Conservation (phyloP, 345 rosid species). For the Lagerstroemia speciosa region DNA sequence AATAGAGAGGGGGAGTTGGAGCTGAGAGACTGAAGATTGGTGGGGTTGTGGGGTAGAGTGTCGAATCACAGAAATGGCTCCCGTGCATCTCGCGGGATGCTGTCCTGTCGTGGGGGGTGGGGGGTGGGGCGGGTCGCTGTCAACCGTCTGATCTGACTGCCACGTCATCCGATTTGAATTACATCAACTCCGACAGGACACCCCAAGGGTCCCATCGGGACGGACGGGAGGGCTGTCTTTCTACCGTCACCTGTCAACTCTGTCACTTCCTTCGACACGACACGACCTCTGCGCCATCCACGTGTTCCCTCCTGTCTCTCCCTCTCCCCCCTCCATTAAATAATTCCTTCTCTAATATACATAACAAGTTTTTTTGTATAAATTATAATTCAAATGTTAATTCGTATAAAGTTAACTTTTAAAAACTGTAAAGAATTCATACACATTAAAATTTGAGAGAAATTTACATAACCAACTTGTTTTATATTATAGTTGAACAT, state of each 20-base stretch:
- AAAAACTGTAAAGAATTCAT: too few species aligned
- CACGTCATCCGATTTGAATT: constrained; percentile 14
- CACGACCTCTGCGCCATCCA: constrained; percentile 18
- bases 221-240: neutral
- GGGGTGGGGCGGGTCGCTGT: constrained; percentile 14
- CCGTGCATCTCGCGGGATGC: constrained; percentile 53
- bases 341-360: too few species aligned
- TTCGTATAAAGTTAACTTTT: too few species aligned
- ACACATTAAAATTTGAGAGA: too few species aligned
- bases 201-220: neutral
- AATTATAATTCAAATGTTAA: too few species aligned
- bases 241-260: constrained; percentile 7
- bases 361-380: too few species aligned
- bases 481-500: too few species aligned
- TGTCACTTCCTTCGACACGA: constrained; percentile 17
- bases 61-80: constrained; percentile 18
- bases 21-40: too few species aligned
- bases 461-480: too few species aligned
- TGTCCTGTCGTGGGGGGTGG: constrained; percentile 13
- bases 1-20: too few species aligned
- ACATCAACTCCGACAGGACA: neutral
- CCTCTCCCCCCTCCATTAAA: neutral
- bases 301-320: neutral
- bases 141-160: constrained; percentile 20
- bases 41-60: too few species aligned